Conservation (phyloP, 2,329 filamentous ascomycete species). For the Colletotrichum destructivum region DNA sequence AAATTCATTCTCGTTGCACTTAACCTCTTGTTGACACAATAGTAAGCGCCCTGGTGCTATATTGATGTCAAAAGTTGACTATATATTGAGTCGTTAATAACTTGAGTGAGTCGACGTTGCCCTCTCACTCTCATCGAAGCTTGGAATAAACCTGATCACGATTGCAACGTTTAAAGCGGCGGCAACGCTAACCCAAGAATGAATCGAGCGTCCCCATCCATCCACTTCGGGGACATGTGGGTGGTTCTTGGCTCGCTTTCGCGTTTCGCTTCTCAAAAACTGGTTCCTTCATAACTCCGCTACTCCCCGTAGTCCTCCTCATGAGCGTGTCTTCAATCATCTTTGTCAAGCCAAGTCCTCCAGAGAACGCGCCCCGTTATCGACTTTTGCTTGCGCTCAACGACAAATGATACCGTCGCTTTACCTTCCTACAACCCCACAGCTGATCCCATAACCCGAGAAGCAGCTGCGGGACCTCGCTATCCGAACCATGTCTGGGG, state of each 20-base stretch:
- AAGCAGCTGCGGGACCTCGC: neutral
- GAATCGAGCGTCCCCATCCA: neutral
- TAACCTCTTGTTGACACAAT: too few species aligned
- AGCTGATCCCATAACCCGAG: neutral
- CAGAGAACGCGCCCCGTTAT: neutral
- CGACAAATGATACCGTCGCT: neutral
- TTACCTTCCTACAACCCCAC: neutral
- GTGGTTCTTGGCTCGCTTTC: constrained; percentile 8
- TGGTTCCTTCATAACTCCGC: constrained; percentile 29
- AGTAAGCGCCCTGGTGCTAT: too few species aligned
- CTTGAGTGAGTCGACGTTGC: too few species aligned
- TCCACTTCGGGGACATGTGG: neutral
- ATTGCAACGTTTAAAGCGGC: constrained; percentile 1
- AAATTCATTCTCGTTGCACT: too few species aligned
- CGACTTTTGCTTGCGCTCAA: neutral
- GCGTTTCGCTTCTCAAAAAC: constrained; percentile 16
- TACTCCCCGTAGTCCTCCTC: constrained; percentile 16
- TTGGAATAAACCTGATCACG: too few species aligned
- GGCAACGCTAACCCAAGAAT: constrained; percentile 14
- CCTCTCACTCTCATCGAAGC: too few species aligned
- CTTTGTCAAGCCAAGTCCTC: neutral
- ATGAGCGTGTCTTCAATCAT: neutral
- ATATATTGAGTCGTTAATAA: too few species aligned
- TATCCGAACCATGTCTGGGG: constrained; percentile 13
- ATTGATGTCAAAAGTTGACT: too few species aligned